These are phyloP conservation scores for Candida chilensis DNA, from an alignment of 805 yeast genomes.

Conservation along the genomic window DNA sequence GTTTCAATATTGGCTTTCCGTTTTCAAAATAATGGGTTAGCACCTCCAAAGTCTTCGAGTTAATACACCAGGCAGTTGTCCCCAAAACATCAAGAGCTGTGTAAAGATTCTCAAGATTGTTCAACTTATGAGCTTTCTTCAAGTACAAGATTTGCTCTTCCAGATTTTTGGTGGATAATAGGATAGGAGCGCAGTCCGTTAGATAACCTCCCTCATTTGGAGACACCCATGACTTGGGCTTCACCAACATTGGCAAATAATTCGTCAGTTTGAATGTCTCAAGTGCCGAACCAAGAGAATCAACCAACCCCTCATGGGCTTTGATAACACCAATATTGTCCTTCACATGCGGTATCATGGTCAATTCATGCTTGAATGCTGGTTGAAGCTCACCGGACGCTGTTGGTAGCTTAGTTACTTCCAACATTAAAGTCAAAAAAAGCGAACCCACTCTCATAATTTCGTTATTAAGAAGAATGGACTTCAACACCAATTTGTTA, in stretches of 20 bases:
- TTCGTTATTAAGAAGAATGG: too few species aligned
- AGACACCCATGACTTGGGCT: conserved; percentile 24
- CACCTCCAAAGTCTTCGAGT: conserved; percentile 12
- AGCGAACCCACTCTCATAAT: background rate
- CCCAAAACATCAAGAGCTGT: conserved; percentile 18
- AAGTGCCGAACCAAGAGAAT: conserved; percentile 6
- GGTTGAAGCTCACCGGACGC: background rate
- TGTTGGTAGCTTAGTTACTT: background rate
- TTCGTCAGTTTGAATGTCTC: conserved; percentile 6
- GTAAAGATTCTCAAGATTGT: conserved; percentile 20
- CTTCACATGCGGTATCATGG: background rate
- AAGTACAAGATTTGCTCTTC: conserved; percentile 10
- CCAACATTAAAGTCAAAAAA: background rate
- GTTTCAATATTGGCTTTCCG: conserved; percentile 9
- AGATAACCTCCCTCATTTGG: conserved; percentile 26
- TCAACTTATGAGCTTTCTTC: conserved; percentile 15
- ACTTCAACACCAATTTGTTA: too few species aligned
- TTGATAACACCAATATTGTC: conserved; percentile 9
- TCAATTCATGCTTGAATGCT: background rate
- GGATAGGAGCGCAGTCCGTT: conserved; percentile 11
- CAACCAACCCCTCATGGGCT: conserved; percentile 12
- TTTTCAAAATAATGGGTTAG: conserved; percentile 11
- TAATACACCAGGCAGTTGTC: conserved; percentile 23
- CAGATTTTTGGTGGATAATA: conserved; percentile 11
- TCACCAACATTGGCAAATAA: conserved; percentile 25